Evolutionary conservation across 2,329 filamentous ascomycete species (phyloP), one percentile per base, ranked within the genome.

Genomic region (Macroventuria anomochaeta): DNA sequence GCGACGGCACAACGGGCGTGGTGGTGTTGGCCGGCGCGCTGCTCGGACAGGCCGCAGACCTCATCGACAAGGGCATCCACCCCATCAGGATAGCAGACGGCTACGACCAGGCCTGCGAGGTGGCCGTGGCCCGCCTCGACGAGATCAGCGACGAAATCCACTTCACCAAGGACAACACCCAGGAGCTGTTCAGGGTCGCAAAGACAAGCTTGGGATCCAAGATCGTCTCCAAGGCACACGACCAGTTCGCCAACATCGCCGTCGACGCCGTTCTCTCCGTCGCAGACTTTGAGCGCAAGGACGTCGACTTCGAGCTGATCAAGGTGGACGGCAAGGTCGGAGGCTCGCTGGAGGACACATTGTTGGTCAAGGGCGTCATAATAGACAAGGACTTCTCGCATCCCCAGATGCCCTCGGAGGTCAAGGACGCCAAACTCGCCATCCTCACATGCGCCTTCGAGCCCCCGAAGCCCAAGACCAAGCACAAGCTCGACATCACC

Each of bases 381-480:
- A 85, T 99, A 76, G 95, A 99, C 85, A 99, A 99, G 82, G 96
- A 99, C 80, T 99, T 99, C 77, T 97, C 95, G 29, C 95, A 99
- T 77, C 95, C 95, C 11, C 95, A 99, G 80, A 99, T 99, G 95
- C 95, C 95, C 10, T 90, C 89, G 43, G 92, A 97, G 78, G 93
- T 99, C 61, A 85, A 83, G 68, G 92, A 99, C 77, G 96, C 95
- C 72, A 97, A 97, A 82, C 87, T 99, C 71, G 95, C 95, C 65
- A 99, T 99, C 70, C 81, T 99, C 55, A 99, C 95, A 44, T 99
- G 95, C 76, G 92, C 95, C 3, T 99, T 99, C 74, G 95, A 99
- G 81, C 95, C 95, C 26, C 95, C 95, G 43, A 99, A 99, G 84
- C 95, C 95, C 65, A 99, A 99, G 86, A 99, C 95, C 40, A 99